Evolutionary conservation across 257 asterid genomes (phyloP).

Genomic region (Rubia yunnanensis): DNA sequence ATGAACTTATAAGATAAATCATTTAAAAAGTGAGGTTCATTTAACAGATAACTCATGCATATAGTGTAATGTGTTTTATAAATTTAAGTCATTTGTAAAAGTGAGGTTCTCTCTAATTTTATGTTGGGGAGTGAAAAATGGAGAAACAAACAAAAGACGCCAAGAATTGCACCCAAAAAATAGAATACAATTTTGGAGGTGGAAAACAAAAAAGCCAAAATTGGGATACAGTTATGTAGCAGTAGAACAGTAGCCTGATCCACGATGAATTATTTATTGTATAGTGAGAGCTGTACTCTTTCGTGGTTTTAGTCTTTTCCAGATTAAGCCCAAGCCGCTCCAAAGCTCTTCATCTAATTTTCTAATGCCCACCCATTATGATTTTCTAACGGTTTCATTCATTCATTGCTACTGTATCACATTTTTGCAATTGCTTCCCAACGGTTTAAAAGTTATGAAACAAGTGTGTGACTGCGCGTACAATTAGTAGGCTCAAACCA

Average conservation of each 20-base stretch:
- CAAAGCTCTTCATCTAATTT: not conserved
- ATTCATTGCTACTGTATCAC: not conserved
- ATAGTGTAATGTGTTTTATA: too few relatives aligned
- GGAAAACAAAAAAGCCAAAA: not conserved
- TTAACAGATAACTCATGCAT: too few relatives aligned
- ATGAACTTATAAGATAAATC: too few relatives aligned
- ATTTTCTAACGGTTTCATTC: not conserved
- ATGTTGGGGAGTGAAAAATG: not conserved
- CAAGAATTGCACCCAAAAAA: slow-evolving; percentile 10
- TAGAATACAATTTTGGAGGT: not conserved
- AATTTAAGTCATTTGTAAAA: not conserved
- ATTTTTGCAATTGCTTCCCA: not conserved
- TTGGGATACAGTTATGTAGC: not conserved
- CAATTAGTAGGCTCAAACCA: too few relatives aligned
- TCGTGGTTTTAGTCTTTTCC: not conserved
- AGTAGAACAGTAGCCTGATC: not conserved
- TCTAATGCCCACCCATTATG: not conserved
- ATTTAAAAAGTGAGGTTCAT: too few relatives aligned
- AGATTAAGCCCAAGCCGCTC: slow-evolving; percentile 2
- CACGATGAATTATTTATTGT: not conserved
- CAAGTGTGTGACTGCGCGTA: not conserved
- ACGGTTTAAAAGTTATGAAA: not conserved
- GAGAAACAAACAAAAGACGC: slow-evolving; percentile 11
- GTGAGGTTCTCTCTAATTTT: not conserved
- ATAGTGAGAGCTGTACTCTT: too few relatives aligned